These are phyloP conservation scores for Mycena rosella DNA, from an alignment of 768 basidiomycete species.

Conservation along the genomic window DNA sequence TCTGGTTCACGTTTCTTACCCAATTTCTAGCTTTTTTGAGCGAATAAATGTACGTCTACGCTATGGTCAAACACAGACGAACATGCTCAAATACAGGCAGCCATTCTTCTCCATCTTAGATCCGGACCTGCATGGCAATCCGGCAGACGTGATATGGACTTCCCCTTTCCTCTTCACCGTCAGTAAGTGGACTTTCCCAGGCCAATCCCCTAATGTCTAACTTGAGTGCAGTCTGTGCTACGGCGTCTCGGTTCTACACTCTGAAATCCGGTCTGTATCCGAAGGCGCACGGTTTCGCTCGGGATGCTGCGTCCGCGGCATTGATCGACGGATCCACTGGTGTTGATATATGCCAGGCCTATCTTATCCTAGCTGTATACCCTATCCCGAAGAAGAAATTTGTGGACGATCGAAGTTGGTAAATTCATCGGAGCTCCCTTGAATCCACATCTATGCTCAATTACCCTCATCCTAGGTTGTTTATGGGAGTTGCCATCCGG, in stretches of 20 bases:
- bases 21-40: conserved; percentile 60
- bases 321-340: conserved; percentile 72
- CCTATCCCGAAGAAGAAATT: conserved; percentile 72
- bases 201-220: conserved; percentile 3
- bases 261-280: conserved; percentile 67
- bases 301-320: conserved; percentile 69
- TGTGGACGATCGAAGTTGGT: conserved; percentile 78
- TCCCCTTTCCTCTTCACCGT: conserved; percentile 73
- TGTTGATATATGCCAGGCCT: conserved; percentile 86
- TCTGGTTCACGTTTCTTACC: not conserved
- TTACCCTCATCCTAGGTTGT: conserved; percentile 49
- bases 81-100: conserved; percentile 52
- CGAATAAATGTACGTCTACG: conserved; percentile 61
- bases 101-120: conserved; percentile 72
- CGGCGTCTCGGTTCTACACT: conserved; percentile 75
- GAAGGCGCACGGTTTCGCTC: conserved; percentile 72
- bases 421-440: not conserved
- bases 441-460: not conserved
- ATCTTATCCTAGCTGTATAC: conserved; percentile 75
- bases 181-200: conserved; percentile 52
- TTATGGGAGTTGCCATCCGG: conserved; percentile 80
- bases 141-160: conserved; percentile 63
- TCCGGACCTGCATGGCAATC: conserved; percentile 63
- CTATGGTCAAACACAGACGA: conserved; percentile 6
- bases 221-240: conserved; percentile 68